Evolutionary conservation across 2,329 filamentous ascomycete genomes (phyloP).

Genomic region (Furcasterigmium furcatum): DNA sequence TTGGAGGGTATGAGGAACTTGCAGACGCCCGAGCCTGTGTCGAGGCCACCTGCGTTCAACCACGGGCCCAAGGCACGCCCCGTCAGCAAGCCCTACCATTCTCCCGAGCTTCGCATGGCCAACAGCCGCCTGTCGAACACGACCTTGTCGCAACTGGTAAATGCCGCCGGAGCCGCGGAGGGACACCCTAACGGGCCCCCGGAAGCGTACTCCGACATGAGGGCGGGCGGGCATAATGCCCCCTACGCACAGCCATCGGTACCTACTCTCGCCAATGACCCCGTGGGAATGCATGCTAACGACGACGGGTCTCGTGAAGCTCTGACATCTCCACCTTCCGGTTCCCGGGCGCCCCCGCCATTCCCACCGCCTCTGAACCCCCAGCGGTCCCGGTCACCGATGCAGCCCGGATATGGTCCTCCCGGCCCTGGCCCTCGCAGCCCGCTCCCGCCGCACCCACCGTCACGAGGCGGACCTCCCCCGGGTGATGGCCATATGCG

Average conservation of each 20-base stretch:
- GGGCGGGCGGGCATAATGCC: slow-evolving; percentile 25
- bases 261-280: slow-evolving; percentile 47
- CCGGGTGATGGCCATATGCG: slow-evolving; percentile 2
- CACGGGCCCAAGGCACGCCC: slow-evolving; percentile 73
- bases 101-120: slow-evolving; percentile 74
- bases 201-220: slow-evolving; percentile 18
- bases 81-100: slow-evolving; percentile 65
- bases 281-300: slow-evolving; percentile 52
- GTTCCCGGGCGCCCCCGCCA: slow-evolving; percentile 33
- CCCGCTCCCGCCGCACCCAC: slow-evolving; percentile 23
- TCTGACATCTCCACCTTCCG: slow-evolving; percentile 35
- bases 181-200: slow-evolving; percentile 23
- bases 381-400: slow-evolving; percentile 41
- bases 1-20: slow-evolving; percentile 52
- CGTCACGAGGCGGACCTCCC: slow-evolving; percentile 8
- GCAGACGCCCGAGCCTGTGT: slow-evolving; percentile 72
- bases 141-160: slow-evolving; percentile 77
- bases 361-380: slow-evolving; percentile 35
- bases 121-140: slow-evolving; percentile 80
- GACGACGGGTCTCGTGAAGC: slow-evolving; percentile 50
- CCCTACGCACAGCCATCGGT: slow-evolving; percentile 30
- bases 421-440: slow-evolving; percentile 26
- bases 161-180: slow-evolving; percentile 54
- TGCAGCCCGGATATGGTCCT: slow-evolving; percentile 29
- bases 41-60: slow-evolving; percentile 73